phyloP scores from a whole-genome alignment of 768 basidiomycete species.

The Leccinum truebloodii region DNA sequence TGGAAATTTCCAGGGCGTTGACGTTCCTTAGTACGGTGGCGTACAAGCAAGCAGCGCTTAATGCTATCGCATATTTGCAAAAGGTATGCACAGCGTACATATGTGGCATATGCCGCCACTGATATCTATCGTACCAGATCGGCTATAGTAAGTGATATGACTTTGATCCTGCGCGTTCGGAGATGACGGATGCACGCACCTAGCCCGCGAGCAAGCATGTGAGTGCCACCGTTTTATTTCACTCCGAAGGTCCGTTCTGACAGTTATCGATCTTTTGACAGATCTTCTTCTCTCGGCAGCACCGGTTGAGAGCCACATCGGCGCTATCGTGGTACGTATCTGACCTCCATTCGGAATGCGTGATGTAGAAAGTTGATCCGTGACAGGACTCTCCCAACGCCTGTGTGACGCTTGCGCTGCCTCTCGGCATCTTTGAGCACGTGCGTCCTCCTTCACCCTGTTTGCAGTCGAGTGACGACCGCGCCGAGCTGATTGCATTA shows the following conservation, averaged over 20 bases:
- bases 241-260: neutral
- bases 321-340: conserved; percentile 61
- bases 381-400: conserved; percentile 73
- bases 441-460: conserved; percentile 36
- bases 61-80: conserved; percentile 70
- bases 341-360: neutral
- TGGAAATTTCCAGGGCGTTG: neutral
- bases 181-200: conserved; percentile 1
- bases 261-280: conserved; percentile 20
- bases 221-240: conserved; percentile 14
- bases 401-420: conserved; percentile 72
- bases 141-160: conserved; percentile 60
- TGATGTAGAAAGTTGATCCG: neutral
- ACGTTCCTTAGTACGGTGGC: conserved; percentile 57
- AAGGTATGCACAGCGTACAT: conserved; percentile 42
- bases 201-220: conserved; percentile 83
- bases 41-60: conserved; percentile 78
- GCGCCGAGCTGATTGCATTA: neutral
- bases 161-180: neutral
- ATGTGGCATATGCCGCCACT: neutral
- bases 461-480: neutral
- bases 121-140: conserved; percentile 41
- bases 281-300: conserved; percentile 70
- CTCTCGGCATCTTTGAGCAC: conserved; percentile 76
- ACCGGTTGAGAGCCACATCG: conserved; percentile 68